Conservation (phyloP, 768 basidiomycete genomes). For the Cystofilobasidium capitatum region DNA sequence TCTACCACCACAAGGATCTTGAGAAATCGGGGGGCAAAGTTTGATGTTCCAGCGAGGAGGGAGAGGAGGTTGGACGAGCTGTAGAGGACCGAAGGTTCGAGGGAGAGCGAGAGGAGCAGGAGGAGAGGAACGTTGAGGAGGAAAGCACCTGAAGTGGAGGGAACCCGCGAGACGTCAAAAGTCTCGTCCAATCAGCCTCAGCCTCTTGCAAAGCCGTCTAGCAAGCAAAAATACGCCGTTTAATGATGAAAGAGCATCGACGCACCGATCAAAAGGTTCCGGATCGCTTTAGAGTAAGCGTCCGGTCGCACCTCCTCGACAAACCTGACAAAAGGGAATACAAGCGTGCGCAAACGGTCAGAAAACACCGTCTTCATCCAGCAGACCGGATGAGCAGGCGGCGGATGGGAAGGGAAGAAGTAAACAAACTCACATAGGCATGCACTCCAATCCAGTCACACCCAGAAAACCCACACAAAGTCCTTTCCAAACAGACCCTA, state of each 20-base stretch:
- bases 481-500: constrained; percentile 52
- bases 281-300: constrained; percentile 51
- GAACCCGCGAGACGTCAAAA: too few species aligned
- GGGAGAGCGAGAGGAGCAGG: constrained; percentile 51
- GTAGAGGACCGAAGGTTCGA: constrained; percentile 49
- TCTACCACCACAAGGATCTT: constrained; percentile 56
- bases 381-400: neutral
- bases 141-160: constrained; percentile 42
- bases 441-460: constrained; percentile 47
- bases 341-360: neutral
- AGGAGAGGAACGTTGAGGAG: constrained; percentile 52
- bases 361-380: neutral
- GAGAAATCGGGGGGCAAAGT: constrained; percentile 55
- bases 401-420: neutral
- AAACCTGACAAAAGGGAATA: constrained; percentile 45
- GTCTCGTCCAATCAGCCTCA: too few species aligned
- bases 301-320: constrained; percentile 52
- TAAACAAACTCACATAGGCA: constrained; percentile 49
- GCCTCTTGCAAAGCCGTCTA: too few species aligned
- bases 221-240: too few species aligned
- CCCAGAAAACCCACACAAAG: constrained; percentile 63
- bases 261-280: constrained; percentile 51
- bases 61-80: constrained; percentile 55
- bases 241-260: too few species aligned
- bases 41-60: constrained; percentile 49